Base-by-base conservation (phyloP, 2,329 filamentous ascomycete species). In the Seiridium cupressi region DNA sequence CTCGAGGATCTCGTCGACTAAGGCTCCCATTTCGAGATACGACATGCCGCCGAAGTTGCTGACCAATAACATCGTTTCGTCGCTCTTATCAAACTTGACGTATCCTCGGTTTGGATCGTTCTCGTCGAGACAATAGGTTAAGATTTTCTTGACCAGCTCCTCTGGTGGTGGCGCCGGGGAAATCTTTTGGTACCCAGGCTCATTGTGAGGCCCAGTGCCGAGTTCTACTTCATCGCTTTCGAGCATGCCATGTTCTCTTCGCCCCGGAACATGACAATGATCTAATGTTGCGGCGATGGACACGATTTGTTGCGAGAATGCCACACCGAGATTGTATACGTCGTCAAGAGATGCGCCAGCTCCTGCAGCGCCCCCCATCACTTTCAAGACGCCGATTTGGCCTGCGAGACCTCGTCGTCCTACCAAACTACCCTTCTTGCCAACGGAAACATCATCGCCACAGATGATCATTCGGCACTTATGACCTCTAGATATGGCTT, bases 201-300 rank as follows among this genome's bases (percentile, higher is more conserved):
- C 87, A 67, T 89, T 89, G 69, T 90, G 87, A 11, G 85, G 85
- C 0, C 87, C 87, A 31, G 86, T 88, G 3, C 87, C 87, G n/a
- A 89, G 76, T 69, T 88, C 86, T 42, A 88, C 71, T 60, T 85
- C 84, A 59, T 84, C 72, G 1, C 73, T 69, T 8, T 72, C 74
- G 2, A 87, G 76, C 13, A 73, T 77, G n/a, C 72, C 77, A 60
- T 82, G 79, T 60, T 83, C 77, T 2, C 74, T 69, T 44, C 82
- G 76, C 0, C 83, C 83, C 0, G 83, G 83, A 1, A 85, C 82
- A 64, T 87, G 84, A 65, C 85, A 85, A 65, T 87, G 85, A 55
- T 86, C 85, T 35, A 88, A 75, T 0, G 83, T 86, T 2, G 84
- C 83, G 44, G 84, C 79, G 64, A 84, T 81, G 65, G 84, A 84